Evolutionary conservation across 2,329 filamentous ascomycete genomes (phyloP), one percentile per base, ranked within the genome.

Genomic region (Aspergillus caelatus): DNA sequence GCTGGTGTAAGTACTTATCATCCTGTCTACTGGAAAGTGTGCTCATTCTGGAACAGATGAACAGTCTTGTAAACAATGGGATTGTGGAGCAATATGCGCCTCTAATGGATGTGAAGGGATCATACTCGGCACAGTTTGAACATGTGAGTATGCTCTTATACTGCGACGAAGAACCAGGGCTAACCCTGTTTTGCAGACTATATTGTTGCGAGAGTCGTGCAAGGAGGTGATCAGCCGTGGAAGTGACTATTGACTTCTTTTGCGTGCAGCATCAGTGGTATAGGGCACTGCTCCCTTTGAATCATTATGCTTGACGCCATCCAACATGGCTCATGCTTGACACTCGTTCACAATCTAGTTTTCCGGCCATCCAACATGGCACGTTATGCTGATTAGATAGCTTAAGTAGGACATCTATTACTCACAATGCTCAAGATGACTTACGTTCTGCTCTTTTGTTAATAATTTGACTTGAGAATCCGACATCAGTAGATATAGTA

Each of bases 91-190:
- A 80, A 4, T 87, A 89, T 70, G 76, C 77, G 16, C 88, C 87
- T 1, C 76, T 90, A 30, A 77, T 82, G 39, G 88, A 90, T 67
- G 73, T 85, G 48, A 80, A 83, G 65, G 87, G 87, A 2, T 88
- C 86, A 1, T 89, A 88, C 71, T 83, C 85, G 6, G 88, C 88
- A 11, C 88, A 90, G 68, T 89, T 86, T 71, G 88, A 90, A 76
- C 88, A 86, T 74, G 79, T 82, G 71, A 62, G 77, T 71, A 50
- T 8, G n/a, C 52, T 28, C 23, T 14, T 9, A 16, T 48, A 28
- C 12, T 28, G 45, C 21, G 8, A 14, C 2, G 23, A 9, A 12
- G 45, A 4, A 7, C 12, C 19, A 21, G 53, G 26, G 48, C 58
- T 69, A 50, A 68, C 45, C 16, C 11, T 48, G 12, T 6, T 16